Evolutionary conservation across 345 rosid species (phyloP).

Genomic region (Luvunga scandens): DNA sequence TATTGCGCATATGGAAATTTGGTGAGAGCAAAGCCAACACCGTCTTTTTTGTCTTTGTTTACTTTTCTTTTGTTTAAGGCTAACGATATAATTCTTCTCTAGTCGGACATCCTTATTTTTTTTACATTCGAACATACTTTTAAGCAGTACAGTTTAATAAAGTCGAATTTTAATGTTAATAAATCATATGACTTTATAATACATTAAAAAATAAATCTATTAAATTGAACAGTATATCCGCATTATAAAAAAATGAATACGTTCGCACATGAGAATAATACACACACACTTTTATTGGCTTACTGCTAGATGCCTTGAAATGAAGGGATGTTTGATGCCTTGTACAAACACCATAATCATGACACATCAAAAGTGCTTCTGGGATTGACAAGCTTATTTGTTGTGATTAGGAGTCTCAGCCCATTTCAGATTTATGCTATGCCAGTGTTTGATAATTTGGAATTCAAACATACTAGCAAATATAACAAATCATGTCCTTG

Average conservation of each 20-base stretch:
- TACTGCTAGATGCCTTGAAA: slow-evolving; percentile 33
- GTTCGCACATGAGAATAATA: too few relatives aligned
- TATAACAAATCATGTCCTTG: slow-evolving; percentile 45
- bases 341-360: slow-evolving; percentile 32
- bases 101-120: too few relatives aligned
- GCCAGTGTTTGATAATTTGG: slow-evolving; percentile 61
- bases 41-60: too few relatives aligned
- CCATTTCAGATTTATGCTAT: slow-evolving; percentile 62
- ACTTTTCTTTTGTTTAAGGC: not conserved
- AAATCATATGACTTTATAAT: too few relatives aligned
- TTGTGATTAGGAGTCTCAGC: slow-evolving; percentile 53
- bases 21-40: slow-evolving; percentile 22
- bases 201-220: too few relatives aligned
- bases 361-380: slow-evolving; percentile 35
- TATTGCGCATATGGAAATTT: slow-evolving; percentile 52
- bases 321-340: slow-evolving; percentile 42
- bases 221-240: too few relatives aligned
- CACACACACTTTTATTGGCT: not conserved
- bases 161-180: too few relatives aligned
- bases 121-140: too few relatives aligned
- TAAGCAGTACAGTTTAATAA: too few relatives aligned
- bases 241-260: too few relatives aligned
- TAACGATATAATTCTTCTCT: too few relatives aligned
- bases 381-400: slow-evolving; percentile 40
- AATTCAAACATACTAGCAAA: slow-evolving; percentile 44